A percentile compares a stretch with the other conserved stretches of the same genome.
These are phyloP conservation scores for Eucalyptus tenuipes DNA, from an alignment of 345 rosid genomes.

Conservation along the genomic window DNA sequence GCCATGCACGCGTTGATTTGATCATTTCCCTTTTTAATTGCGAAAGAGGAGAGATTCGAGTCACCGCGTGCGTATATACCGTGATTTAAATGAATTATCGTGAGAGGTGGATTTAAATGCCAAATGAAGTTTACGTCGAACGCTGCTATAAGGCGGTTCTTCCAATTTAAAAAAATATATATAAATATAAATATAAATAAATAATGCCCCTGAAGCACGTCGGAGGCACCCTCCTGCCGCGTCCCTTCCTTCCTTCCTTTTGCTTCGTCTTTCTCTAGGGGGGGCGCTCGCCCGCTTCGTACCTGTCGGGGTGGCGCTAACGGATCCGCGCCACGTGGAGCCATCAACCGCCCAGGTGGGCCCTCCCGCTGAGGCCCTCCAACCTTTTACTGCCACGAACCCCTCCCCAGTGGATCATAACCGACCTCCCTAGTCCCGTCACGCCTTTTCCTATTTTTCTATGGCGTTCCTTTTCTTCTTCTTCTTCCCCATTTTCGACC, in stretches of 20 bases:
- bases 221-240: neutral
- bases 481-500: neutral
- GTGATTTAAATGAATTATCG: too few relatives aligned
- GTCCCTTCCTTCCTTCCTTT: neutral
- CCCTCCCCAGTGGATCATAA: slow-evolving; percentile 10
- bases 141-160: too few relatives aligned
- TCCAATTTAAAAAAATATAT: too few relatives aligned
- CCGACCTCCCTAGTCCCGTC: neutral
- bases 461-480: neutral
- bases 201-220: neutral
- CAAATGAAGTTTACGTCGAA: too few relatives aligned
- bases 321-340: slow-evolving; percentile 18
- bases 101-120: too few relatives aligned
- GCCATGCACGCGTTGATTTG: too few relatives aligned
- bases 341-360: neutral
- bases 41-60: too few relatives aligned
- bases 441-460: neutral
- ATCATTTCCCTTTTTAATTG: too few relatives aligned
- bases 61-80: too few relatives aligned
- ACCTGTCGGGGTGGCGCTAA: neutral
- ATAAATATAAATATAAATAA: too few relatives aligned
- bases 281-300: neutral
- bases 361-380: neutral
- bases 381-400: slow-evolving; percentile 22
- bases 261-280: neutral